Evolutionary conservation across 257 asterid species (phyloP).

Genomic region (Petunia secreta): DNA sequence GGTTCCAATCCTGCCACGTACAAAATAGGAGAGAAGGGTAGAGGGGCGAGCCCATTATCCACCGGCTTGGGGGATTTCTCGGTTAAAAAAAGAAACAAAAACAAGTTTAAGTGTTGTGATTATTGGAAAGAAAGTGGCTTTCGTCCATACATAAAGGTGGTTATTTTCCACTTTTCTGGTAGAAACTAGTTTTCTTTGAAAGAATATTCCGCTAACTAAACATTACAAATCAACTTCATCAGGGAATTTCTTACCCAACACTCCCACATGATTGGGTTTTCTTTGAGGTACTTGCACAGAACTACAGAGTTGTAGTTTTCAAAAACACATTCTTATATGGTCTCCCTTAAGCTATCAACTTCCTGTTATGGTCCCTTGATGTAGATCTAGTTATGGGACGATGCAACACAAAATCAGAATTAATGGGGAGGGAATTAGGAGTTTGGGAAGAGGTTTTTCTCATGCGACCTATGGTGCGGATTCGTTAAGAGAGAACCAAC

Average conservation of each 20-base stretch:
- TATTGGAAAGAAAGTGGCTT: background rate
- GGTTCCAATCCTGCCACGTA: background rate
- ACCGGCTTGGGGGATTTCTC: too few relatives aligned
- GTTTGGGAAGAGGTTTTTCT: too few relatives aligned
- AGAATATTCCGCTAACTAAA: background rate
- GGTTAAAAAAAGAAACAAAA: too few relatives aligned
- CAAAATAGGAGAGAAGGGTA: too few relatives aligned
- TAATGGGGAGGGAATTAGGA: too few relatives aligned
- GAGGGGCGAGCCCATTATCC: too few relatives aligned
- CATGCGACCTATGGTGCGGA: too few relatives aligned
- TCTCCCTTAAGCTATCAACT: conserved; percentile 17
- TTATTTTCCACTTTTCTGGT: background rate
- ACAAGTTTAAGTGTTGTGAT: background rate
- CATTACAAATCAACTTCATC: background rate
- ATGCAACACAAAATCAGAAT: too few relatives aligned
- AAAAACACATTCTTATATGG: background rate
- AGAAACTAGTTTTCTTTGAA: background rate
- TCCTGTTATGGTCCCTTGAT: background rate
- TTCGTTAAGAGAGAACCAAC: too few relatives aligned
- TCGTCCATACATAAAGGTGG: background rate
- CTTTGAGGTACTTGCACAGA: background rate
- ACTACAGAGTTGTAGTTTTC: conserved; percentile 2
- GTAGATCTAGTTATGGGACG: too few relatives aligned
- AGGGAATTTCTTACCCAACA: background rate
- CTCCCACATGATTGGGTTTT: conserved; percentile 2